A percentile compares a stretch with the other conserved stretches of the same genome.
phyloP scores from a whole-genome alignment of 495 filamentous ascomycete genomes.

The Aspergillus incahuasiensis region DNA sequence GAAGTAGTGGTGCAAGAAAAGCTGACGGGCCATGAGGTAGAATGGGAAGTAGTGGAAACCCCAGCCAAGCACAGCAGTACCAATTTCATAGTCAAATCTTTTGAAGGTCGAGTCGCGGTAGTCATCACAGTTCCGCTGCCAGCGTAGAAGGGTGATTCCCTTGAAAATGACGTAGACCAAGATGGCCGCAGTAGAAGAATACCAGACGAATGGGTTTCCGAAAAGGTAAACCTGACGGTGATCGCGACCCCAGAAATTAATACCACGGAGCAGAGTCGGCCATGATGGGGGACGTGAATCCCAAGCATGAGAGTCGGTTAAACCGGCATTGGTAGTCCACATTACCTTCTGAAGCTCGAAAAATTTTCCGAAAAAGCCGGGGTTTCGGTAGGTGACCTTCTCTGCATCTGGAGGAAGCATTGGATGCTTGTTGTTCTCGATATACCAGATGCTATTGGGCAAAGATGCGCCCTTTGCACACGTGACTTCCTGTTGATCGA shows the following conservation, averaged over 20 bases:
- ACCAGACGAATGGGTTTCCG: constrained; percentile 95
- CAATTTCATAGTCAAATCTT: constrained; percentile 96
- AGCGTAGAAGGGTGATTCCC: constrained; percentile 78
- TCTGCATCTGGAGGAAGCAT: constrained; percentile 68
- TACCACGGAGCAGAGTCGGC: constrained; percentile 89
- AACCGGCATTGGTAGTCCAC: constrained; percentile 96
- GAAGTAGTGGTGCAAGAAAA: constrained; percentile 97
- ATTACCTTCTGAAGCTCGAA: constrained; percentile 99
- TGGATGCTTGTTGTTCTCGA: constrained; percentile 85
- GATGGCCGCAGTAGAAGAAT: constrained; percentile 78
- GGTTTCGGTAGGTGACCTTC: constrained; percentile 91
- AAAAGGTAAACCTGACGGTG: constrained; percentile 94
- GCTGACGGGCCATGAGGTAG: constrained; percentile 94
- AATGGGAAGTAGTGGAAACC: constrained; percentile 97
- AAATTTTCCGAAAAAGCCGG: constrained; percentile 97
- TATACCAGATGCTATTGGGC: constrained; percentile 95
- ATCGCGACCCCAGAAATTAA: constrained; percentile 98
- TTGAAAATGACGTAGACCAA: constrained; percentile 78
- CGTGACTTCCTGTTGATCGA: constrained; percentile 95
- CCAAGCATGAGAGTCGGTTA: constrained; percentile 96
- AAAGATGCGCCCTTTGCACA: constrained; percentile 90
- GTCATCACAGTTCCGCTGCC: constrained; percentile 88
- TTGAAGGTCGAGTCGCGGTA: constrained; percentile 79
- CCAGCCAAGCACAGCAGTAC: constrained; percentile 87
- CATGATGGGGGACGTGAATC: constrained; percentile 92